Evolutionary conservation across 2,329 filamentous ascomycete genomes (phyloP), one percentile per base, ranked within the genome.

Genomic region (Fusarium pseudonygamai): DNA sequence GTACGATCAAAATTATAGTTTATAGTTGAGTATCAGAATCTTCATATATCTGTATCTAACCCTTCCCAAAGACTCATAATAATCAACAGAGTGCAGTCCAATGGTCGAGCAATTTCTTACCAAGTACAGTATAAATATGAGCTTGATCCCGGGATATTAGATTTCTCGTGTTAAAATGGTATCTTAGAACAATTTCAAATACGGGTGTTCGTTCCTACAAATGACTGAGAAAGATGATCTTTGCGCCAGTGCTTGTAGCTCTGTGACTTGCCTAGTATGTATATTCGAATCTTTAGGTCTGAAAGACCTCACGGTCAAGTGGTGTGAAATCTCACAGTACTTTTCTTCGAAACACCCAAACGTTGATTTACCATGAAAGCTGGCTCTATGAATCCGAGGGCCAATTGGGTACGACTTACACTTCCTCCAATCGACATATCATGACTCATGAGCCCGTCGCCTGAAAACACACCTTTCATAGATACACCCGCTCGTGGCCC

Each of bases 1-100:
- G 15, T 15, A 24, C 3, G 3, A 1, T 32, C 3, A n/a, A 9
- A 8, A 18, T 32, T 16, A 9, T 32, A 32, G 5, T 9, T 9
- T 5, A 18, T 15, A 32, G 5, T 13, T 5, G 11, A 10, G 11
- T 32, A 18, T 32, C 6, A 6, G 12, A 20, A 15, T 52, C n/a
- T 50, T 34, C n/a, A 6, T 34, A 13, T 34, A 52, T 50, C 12
- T 10, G 24, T 36, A 15, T 14, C 34, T 28, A n/a, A 34, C 15
- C n/a, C 12, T 10, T 15, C 14, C 24, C 6, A n/a, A n/a, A 40
- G 20, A 28, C 20, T 28, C 6, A 7, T 20, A 9, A 28, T 9
- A 39, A 20, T 9, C 20, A 28, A 39, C 24, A 53, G 13, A 26
- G 18, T 36, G 16, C 14, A 22, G 20, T 22, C n/a, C 18, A 53